Base-by-base conservation (phyloP, 169 alveolate genomes). In the Cryptosporidium viatorum region DNA sequence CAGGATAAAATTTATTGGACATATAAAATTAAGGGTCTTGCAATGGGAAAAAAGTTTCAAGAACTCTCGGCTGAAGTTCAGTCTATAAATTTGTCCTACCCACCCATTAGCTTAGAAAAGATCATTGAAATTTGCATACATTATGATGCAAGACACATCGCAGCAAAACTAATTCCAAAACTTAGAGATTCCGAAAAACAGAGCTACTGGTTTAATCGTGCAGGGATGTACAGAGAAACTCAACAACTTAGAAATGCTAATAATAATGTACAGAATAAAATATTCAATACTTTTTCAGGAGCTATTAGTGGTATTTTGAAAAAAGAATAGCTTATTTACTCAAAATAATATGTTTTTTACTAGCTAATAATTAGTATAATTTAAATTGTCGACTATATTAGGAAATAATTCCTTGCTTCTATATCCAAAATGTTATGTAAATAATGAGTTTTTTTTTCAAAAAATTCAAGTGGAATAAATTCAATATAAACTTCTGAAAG, bases 141-240 rank as follows among this genome's bases (percentile, higher is more conserved):
- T 65, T 65, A 80, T 29, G 89, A 80, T 43, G 89, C 89, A 18
- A 80, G 89, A 31, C 89, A 80, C 23, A 80, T 80, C 43, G 89
- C 89, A 43, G 89, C 89, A 26, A 80, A 80, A 48, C 33, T 80
- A 18, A 80, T 80, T 50, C 89, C 89, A n/a, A 80, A 80, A 26
- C 75, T 80, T 5, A 80, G 70, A 48, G 74, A 59, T 50, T 60
- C 69, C 23, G 89, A 80, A 29, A 80, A 50, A 37, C 89, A 80
- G 59, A 52, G 35, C 39, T 80, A 62, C n/a, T 80, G 89, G 89
- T 80, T 59, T 14, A 80, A 65, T 39, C 69, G 89, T 10, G 89
- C 89, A 80, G 89, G 89, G 41, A 80, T 80, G 80, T 65, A 80
- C 26, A 59, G 89, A 62, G 89, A 80, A 48, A 65, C 89, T 41